Evolutionary conservation across 2,329 filamentous ascomycete species (phyloP).

Genomic region (Exophiala sp.): DNA sequence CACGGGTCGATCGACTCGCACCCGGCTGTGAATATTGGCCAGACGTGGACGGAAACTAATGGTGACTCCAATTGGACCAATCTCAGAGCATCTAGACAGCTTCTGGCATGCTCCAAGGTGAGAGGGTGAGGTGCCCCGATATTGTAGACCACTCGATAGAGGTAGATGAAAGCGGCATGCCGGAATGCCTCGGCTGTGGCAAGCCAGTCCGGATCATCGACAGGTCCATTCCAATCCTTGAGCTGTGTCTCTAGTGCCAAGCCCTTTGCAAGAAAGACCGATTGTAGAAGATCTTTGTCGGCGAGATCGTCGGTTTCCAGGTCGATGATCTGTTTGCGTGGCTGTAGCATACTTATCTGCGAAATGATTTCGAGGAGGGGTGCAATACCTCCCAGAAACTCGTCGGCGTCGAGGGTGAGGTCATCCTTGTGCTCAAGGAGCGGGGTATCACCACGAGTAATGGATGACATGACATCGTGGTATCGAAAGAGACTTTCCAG

Average conservation of each 20-base stretch:
- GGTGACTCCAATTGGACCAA: neutral
- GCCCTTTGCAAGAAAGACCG: neutral
- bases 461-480: conserved; percentile 2
- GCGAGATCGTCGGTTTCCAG: neutral
- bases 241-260: neutral
- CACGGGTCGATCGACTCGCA: neutral
- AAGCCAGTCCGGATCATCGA: neutral
- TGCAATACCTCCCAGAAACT: neutral
- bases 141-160: neutral
- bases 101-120: neutral
- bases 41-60: neutral
- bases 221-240: neutral
- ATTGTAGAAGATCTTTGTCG: neutral
- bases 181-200: neutral
- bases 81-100: neutral
- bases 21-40: neutral
- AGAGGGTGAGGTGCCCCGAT: neutral
- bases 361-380: neutral
- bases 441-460: neutral
- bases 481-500: neutral
- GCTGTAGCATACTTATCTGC: neutral
- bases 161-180: conserved; percentile 1
- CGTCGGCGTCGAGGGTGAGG: neutral
- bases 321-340: neutral
- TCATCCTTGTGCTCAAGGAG: neutral